phyloP scores from a whole-genome alignment of 495 filamentous ascomycete genomes.

The Daldinia bambusicola region DNA sequence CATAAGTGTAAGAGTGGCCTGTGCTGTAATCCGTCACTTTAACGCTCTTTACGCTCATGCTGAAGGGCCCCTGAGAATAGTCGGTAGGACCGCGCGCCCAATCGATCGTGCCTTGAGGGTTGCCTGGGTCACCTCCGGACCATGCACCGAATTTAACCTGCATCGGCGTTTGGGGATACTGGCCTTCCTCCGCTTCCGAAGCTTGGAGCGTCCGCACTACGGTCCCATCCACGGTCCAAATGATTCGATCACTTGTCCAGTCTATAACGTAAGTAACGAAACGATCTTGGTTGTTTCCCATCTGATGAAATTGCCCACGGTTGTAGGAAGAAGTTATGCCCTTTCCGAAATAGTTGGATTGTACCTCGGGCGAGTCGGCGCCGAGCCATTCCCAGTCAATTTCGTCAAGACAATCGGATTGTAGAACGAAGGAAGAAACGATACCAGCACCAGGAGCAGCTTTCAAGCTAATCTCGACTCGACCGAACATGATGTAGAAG shows the following conservation, averaged over 20 bases:
- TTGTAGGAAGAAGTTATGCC: constrained; percentile 78
- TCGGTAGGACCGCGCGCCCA: constrained; percentile 89
- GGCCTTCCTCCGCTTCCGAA: constrained; percentile 66
- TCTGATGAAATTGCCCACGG: constrained; percentile 76
- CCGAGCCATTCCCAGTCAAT: constrained; percentile 92
- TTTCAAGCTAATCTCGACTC: constrained; percentile 75
- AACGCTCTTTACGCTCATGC: constrained; percentile 82
- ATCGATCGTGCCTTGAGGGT: constrained; percentile 77
- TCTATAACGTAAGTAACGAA: constrained; percentile 92
- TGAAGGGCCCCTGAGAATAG: constrained; percentile 81
- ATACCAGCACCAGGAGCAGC: constrained; percentile 77
- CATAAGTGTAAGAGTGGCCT: constrained; percentile 82
- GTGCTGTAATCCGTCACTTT: constrained; percentile 90
- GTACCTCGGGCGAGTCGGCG: constrained; percentile 69
- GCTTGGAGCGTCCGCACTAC: constrained; percentile 72
- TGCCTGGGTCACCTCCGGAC: constrained; percentile 82
- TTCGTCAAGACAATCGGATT: constrained; percentile 93
- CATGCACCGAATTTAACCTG: constrained; percentile 86
- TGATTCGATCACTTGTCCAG: constrained; percentile 79
- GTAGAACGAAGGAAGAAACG: constrained; percentile 84
- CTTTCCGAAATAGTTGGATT: constrained; percentile 96
- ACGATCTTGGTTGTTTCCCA: constrained; percentile 67
- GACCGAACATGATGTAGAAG: constrained; percentile 88
- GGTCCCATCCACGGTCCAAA: constrained; percentile 82
- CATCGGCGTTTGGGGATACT: constrained; percentile 94